Evolutionary conservation across 202 grass and related monocot genomes (phyloP).

Genomic region (Bolboschoenoplectus hybrid): DNA sequence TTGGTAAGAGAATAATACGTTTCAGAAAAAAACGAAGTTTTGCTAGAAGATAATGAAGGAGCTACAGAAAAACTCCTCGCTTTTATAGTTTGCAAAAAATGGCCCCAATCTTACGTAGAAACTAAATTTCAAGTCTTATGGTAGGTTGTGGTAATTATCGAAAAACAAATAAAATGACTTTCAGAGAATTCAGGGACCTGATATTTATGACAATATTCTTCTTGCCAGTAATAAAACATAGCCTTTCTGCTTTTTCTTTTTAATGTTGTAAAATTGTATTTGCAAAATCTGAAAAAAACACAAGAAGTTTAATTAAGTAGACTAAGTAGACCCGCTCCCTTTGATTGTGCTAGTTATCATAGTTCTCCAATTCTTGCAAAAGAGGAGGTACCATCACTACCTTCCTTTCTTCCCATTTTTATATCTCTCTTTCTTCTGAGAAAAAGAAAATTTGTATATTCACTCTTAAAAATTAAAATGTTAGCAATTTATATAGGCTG

Average conservation of each 20-base stretch:
- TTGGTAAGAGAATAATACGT: slow-evolving; percentile 54
- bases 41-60: neutral
- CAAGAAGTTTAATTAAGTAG: neutral
- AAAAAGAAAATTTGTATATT: neutral
- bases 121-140: neutral
- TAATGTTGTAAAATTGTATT: neutral
- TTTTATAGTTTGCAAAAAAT: slow-evolving; percentile 4
- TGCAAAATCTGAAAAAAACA: neutral
- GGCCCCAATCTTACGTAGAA: neutral
- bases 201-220: neutral
- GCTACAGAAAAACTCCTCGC: neutral
- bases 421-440: neutral
- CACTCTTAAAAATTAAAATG: neutral
- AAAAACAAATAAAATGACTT: slow-evolving; percentile 8
- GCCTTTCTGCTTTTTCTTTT: neutral
- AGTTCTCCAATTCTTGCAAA: neutral
- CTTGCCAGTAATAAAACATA: neutral
- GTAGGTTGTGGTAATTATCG: neutral
- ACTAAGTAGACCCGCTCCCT: neutral
- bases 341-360: neutral
- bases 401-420: neutral
- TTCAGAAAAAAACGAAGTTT: neutral
- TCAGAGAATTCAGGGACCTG: neutral
- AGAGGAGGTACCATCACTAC: neutral
- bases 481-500: neutral